These are phyloP conservation scores for Phialophora verrucosa DNA, from an alignment of 2,329 filamentous ascomycete genomes.

Conservation along the genomic window DNA sequence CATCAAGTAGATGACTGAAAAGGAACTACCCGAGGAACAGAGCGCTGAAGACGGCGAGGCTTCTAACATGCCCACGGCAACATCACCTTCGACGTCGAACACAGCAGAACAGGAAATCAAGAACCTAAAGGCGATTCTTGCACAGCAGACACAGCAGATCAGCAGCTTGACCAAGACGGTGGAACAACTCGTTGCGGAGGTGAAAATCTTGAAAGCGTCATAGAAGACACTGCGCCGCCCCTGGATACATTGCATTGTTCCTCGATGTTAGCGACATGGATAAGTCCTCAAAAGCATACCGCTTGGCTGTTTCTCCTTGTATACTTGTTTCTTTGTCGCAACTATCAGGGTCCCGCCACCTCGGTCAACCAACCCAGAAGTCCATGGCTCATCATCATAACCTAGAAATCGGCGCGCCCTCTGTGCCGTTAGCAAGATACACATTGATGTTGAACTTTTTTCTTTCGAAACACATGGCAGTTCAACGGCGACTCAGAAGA, in stretches of 20 bases:
- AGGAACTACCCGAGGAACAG: slow-evolving; percentile 20
- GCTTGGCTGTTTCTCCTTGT: neutral
- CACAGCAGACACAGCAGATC: slow-evolving; percentile 40
- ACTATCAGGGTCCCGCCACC: neutral
- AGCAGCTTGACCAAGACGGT: slow-evolving; percentile 37
- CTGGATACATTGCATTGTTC: slow-evolving; percentile 20
- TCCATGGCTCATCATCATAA: neutral
- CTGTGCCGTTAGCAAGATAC: neutral
- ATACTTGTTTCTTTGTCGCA: neutral
- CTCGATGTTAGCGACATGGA: slow-evolving; percentile 15
- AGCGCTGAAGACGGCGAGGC: slow-evolving; percentile 18
- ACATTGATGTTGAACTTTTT: neutral
- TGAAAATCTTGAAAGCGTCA: slow-evolving; percentile 36
- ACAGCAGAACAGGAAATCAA: slow-evolving; percentile 38
- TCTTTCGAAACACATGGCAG: neutral
- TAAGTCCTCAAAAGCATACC: slow-evolving; percentile 7
- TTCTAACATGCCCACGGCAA: neutral
- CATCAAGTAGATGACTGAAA: slow-evolving; percentile 22
- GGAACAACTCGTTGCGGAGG: slow-evolving; percentile 37
- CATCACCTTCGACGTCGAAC: slow-evolving; percentile 12
- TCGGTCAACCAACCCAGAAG: neutral
- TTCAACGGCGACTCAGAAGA: neutral
- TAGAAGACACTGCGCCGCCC: slow-evolving; percentile 7
- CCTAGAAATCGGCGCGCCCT: neutral
- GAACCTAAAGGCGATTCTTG: slow-evolving; percentile 40